Evolutionary conservation across 2,329 filamentous ascomycete species (phyloP).

Genomic region (Xylaria sp.): DNA sequence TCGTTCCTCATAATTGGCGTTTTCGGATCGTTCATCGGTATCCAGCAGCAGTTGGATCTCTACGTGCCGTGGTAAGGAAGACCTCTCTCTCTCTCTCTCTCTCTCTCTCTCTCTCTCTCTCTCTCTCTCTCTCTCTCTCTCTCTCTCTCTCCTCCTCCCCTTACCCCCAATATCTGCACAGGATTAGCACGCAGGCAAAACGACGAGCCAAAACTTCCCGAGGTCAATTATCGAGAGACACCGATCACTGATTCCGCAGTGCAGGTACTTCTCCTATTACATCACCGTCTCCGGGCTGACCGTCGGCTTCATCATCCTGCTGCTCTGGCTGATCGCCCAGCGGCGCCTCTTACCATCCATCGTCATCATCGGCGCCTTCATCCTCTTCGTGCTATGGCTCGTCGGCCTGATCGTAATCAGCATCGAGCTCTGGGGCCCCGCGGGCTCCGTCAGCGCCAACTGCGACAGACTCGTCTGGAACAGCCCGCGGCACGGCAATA

Average conservation of each 20-base stretch:
- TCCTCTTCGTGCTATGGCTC: slow-evolving; percentile 71
- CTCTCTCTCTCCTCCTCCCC: no score
- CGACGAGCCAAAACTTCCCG: no score
- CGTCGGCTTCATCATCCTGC: slow-evolving; percentile 68
- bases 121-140: no score
- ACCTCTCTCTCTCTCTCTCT: not conserved
- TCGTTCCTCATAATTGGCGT: slow-evolving; percentile 65
- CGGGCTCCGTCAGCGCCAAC: slow-evolving; percentile 62
- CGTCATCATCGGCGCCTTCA: slow-evolving; percentile 68
- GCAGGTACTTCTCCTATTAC: slow-evolving; percentile 71
- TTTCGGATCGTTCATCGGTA: slow-evolving; percentile 63
- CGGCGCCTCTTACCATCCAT: slow-evolving; percentile 65
- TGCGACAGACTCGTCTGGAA: slow-evolving; percentile 65
- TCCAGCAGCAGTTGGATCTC: slow-evolving; percentile 61
- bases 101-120: no score
- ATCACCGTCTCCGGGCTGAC: slow-evolving; percentile 64
- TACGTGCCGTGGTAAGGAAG: slow-evolving; percentile 63
- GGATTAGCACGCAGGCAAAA: no score
- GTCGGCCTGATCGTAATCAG: slow-evolving; percentile 67
- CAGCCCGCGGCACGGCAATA: slow-evolving; percentile 56
- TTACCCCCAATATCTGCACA: no score
- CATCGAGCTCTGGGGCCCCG: slow-evolving; percentile 67
- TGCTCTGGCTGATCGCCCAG: slow-evolving; percentile 67
- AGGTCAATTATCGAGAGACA: not conserved
- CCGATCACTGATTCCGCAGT: not conserved